Percentiles rank a stretch among this genome's conserved stretches.
Evolutionary conservation across 352 stramenopile genomes (phyloP).

Genomic region (Phytophthora citrophthora): DNA sequence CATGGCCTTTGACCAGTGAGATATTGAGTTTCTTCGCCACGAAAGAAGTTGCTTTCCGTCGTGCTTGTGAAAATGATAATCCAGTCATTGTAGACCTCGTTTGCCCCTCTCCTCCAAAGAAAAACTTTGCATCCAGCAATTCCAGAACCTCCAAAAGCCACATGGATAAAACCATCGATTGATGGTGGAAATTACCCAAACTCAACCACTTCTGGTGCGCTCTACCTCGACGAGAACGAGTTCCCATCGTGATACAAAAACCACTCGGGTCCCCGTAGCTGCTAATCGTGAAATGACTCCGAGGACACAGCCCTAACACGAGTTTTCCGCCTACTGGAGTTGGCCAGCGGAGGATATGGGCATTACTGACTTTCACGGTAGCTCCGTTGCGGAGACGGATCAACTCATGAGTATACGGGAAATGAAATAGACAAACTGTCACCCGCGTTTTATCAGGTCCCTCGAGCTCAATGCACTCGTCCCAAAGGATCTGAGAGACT

Average conservation of each 20-base stretch:
- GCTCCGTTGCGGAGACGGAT: constrained; percentile 36
- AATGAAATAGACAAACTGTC: constrained; percentile 49
- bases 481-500: constrained; percentile 41
- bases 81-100: neutral
- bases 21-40: constrained; percentile 30
- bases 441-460: constrained; percentile 21
- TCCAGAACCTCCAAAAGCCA: constrained; percentile 48
- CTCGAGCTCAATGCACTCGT: constrained; percentile 51
- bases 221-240: constrained; percentile 14
- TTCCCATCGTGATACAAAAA: constrained; percentile 19
- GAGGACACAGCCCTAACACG: constrained; percentile 47
- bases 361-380: constrained; percentile 25
- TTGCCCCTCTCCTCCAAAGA: constrained; percentile 31
- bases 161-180: constrained; percentile 40
- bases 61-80: constrained; percentile 31
- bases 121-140: constrained; percentile 46
- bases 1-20: neutral
- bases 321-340: constrained; percentile 31
- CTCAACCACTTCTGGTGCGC: constrained; percentile 33
- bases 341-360: constrained; percentile 44
- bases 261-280: constrained; percentile 11
- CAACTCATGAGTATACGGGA: constrained; percentile 39
- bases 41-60: constrained; percentile 34
- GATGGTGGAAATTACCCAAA: constrained; percentile 36
- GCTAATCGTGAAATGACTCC: constrained; percentile 40